Conservation (phyloP, 2,329 filamentous ascomycete species). For the Epichloe sibirici region DNA sequence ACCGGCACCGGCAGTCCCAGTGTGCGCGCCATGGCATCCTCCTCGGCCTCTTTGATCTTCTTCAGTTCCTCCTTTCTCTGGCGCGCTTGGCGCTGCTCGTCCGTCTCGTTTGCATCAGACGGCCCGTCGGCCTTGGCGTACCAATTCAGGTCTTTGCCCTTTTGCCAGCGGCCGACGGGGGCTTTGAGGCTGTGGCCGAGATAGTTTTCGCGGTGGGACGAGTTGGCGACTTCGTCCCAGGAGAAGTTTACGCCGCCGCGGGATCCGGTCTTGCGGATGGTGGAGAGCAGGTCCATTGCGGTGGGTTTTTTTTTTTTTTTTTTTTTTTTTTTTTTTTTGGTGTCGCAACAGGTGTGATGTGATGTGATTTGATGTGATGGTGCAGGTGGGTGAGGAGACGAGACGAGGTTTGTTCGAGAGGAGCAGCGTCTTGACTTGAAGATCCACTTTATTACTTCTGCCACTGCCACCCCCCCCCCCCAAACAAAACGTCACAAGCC, state of each 20-base stretch:
- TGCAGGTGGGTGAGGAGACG: background rate
- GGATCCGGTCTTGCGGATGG: conserved; percentile 80
- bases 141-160: conserved; percentile 56
- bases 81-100: conserved; percentile 44
- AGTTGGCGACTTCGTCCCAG: conserved; percentile 88
- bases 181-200: conserved; percentile 88
- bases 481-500: background rate
- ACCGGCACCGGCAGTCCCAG: conserved; percentile 64
- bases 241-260: conserved; percentile 91
- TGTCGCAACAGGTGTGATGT: no score
- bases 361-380: no score
- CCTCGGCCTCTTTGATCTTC: conserved; percentile 79
- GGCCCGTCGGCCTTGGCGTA: conserved; percentile 44
- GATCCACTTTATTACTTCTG: no score
- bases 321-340: no score
- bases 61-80: conserved; percentile 66
- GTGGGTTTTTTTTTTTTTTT: no score
- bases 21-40: conserved; percentile 76
- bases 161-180: conserved; percentile 84
- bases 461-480: background rate
- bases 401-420: background rate
- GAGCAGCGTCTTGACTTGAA: no score
- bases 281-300: conserved; percentile 82
- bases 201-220: conserved; percentile 76
- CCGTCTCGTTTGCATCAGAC: conserved; percentile 39